Evolutionary conservation across 768 basidiomycete species (phyloP).

Genomic region (Wakefieldia striispora): DNA sequence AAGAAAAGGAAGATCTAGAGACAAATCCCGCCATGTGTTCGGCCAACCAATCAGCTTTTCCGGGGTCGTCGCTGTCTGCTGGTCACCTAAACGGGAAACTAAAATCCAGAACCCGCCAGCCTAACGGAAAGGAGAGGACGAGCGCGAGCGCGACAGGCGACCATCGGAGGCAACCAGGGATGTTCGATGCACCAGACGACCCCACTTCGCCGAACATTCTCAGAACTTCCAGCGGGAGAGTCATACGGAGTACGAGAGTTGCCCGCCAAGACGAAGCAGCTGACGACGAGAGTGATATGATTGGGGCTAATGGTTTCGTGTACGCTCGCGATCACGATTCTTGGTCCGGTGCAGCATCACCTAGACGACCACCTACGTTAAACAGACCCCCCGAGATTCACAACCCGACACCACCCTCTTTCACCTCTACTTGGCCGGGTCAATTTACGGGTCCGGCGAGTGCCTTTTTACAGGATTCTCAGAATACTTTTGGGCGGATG

Average conservation of each 20-base stretch:
- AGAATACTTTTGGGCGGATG: constrained; percentile 37
- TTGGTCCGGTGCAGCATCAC: constrained; percentile 26
- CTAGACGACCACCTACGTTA: constrained; percentile 15
- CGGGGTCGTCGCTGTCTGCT: constrained; percentile 19
- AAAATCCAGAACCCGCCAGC: constrained; percentile 40
- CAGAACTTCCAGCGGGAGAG: constrained; percentile 31
- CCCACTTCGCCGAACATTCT: constrained; percentile 16
- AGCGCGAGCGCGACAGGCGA: constrained; percentile 32
- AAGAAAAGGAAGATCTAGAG: constrained; percentile 55
- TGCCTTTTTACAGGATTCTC: constrained; percentile 46
- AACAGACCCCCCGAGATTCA: constrained; percentile 22
- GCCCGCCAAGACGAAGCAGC: constrained; percentile 26
- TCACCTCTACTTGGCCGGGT: constrained; percentile 31
- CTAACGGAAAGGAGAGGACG: constrained; percentile 31
- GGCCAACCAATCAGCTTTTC: constrained; percentile 27
- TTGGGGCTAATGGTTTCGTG: constrained; percentile 27
- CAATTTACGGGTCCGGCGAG: constrained; percentile 50
- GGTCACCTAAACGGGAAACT: constrained; percentile 32
- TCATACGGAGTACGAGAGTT: constrained; percentile 30
- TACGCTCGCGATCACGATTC: constrained; percentile 19
- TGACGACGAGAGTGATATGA: constrained; percentile 19
- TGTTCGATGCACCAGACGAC: constrained; percentile 21
- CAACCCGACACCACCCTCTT: constrained; percentile 19
- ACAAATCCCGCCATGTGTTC: constrained; percentile 54
- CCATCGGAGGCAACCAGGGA: constrained; percentile 16